Evolutionary conservation across 352 stramenopile genomes (phyloP).

Genomic region (Halophytophthora polymorphica): DNA sequence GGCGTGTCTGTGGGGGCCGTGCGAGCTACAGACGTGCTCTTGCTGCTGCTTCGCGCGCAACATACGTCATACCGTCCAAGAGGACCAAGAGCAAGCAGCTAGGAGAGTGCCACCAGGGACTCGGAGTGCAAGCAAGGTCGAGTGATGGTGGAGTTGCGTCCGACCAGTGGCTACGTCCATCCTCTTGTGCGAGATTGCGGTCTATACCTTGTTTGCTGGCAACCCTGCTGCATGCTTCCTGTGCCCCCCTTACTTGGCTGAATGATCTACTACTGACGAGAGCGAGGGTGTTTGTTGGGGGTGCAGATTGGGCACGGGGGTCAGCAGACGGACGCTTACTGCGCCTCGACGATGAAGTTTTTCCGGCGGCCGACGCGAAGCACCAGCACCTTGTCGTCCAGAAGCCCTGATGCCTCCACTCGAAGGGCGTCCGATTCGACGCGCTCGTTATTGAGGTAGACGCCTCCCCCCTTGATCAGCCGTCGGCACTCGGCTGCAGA

Average conservation of each 20-base stretch:
- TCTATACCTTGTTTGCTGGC: no score
- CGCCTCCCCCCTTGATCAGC: conserved; percentile 94
- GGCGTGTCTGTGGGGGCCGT: conserved; percentile 30
- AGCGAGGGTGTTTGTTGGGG: no score
- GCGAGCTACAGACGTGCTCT: conserved; percentile 47
- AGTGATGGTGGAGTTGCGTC: no score
- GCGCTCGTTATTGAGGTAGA: conserved; percentile 92
- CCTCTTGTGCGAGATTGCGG: no score
- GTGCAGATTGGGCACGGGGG: not conserved
- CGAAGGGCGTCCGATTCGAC: conserved; percentile 49
- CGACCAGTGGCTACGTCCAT: no score
- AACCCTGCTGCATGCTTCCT: no score
- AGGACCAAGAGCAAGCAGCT: not conserved
- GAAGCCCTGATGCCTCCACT: conserved; percentile 38
- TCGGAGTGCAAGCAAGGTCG: not conserved
- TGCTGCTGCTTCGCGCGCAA: conserved; percentile 52
- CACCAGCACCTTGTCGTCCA: conserved; percentile 67
- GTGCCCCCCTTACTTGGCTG: no score
- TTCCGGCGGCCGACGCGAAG: conserved; percentile 74
- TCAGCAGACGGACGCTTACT: conserved; percentile 16
- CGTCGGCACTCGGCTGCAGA: conserved; percentile 89
- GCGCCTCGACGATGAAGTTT: conserved; percentile 74
- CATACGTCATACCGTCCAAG: conserved; percentile 22
- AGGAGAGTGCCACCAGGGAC: not conserved
- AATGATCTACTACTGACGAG: no score